phyloP scores from a whole-genome alignment of 1,284 basidiomycete genomes.

The Ceratobasidium sp. region DNA sequence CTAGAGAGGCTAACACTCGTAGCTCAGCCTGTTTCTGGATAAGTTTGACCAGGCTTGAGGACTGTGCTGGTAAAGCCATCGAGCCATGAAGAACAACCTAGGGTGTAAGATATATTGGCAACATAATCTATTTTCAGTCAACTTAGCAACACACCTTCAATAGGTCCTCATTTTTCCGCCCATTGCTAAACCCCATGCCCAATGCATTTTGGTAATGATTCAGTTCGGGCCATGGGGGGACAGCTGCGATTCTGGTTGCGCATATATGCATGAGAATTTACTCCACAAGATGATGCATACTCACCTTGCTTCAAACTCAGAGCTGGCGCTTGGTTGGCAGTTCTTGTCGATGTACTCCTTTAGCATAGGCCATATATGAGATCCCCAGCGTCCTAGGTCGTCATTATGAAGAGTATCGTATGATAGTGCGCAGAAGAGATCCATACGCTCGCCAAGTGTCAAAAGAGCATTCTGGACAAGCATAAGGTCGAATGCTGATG shows the following conservation, averaged over 20 bases:
- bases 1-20: neutral
- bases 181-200: neutral
- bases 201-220: neutral
- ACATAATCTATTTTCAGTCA: neutral
- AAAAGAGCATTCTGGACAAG: neutral
- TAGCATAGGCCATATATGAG: neutral
- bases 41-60: neutral
- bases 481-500: neutral
- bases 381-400: neutral
- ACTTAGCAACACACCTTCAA: neutral
- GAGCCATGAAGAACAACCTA: neutral
- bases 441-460: neutral
- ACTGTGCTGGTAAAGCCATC: neutral
- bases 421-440: neutral
- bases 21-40: neutral
- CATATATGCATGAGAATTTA: neutral
- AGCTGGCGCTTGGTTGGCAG: neutral
- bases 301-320: neutral
- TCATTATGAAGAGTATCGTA: neutral
- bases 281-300: neutral
- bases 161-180: neutral
- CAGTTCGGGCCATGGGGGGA: neutral
- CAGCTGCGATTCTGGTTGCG: neutral
- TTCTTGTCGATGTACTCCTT: neutral
- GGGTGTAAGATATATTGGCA: neutral